Evolutionary conservation across 805 yeast species (phyloP).

Genomic region (Lipomyces yamanashiensis): DNA sequence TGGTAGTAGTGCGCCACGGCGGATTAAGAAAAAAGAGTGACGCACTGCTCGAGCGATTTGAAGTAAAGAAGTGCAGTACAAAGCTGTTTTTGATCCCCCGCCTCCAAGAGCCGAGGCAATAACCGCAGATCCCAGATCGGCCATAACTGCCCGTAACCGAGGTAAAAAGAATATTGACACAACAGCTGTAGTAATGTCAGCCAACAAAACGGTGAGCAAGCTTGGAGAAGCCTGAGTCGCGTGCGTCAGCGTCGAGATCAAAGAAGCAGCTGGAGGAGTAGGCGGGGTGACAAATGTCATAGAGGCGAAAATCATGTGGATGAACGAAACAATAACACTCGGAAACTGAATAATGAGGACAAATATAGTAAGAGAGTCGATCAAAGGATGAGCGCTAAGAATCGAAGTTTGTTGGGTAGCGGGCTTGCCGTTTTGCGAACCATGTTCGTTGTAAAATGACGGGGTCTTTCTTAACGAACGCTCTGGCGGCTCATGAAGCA

Average conservation of each 20-base stretch:
- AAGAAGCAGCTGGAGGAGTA: slow-evolving; percentile 16
- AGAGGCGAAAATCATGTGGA: slow-evolving; percentile 40
- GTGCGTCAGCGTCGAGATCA: slow-evolving; percentile 33
- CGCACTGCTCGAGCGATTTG: slow-evolving; percentile 39
- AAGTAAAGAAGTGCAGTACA: slow-evolving; percentile 41
- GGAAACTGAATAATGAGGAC: slow-evolving; percentile 45
- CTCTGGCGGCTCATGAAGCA: slow-evolving; percentile 9
- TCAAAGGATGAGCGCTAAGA: slow-evolving; percentile 43
- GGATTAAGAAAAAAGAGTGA: slow-evolving; percentile 31
- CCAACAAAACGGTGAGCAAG: slow-evolving; percentile 40
- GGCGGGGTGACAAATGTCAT: slow-evolving; percentile 38
- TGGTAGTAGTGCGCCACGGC: slow-evolving; percentile 29
- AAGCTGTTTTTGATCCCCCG: slow-evolving; percentile 43
- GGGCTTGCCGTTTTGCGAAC: not conserved
- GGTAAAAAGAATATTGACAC: slow-evolving; percentile 35
- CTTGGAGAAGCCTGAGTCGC: slow-evolving; percentile 36
- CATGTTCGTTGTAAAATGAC: slow-evolving; percentile 17
- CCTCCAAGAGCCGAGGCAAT: slow-evolving; percentile 44
- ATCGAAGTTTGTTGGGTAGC: slow-evolving; percentile 23
- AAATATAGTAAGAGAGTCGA: slow-evolving; percentile 46
- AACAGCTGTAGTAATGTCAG: slow-evolving; percentile 43
- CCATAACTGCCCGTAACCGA: slow-evolving; percentile 32
- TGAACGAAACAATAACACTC: slow-evolving; percentile 38
- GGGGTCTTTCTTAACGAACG: slow-evolving; percentile 19
- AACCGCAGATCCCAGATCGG: slow-evolving; percentile 38